Base-by-base conservation (phyloP, 1,139 yeast genomes). In the Candida sanyaensis region DNA sequence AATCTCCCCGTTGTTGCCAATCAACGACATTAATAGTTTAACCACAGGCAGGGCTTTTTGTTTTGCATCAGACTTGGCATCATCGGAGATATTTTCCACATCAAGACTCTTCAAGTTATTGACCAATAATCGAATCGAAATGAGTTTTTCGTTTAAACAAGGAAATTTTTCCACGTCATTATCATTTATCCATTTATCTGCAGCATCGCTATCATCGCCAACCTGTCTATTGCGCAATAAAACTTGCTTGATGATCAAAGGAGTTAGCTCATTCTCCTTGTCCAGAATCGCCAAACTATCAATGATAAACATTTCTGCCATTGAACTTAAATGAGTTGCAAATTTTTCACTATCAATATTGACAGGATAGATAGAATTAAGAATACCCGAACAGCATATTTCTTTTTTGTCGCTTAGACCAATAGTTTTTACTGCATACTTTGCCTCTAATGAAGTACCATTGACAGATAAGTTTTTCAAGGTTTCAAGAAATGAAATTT, bases 1-100 rank as follows among this genome's bases (percentile, higher is more conserved):
- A 27, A 91, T 77, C 59, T 91, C 97, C n/a, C 97, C 97, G 42
- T 88, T 87, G 61, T 86, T 86, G 2, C 84, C 81, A 42, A 91
- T 80, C 31, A 88, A 69, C 1, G 92, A 81, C 37, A 80, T 72
- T 39, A 90, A 72, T 37, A 89, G 67, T 55, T 86, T 88, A 51
- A 89, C 65, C 0, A 88, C 83, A 7, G 92, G 90, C 47, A 75
- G 80, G 0, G 87, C 82, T 33, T 62, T 63, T 21, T 59, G 56
- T 5, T 55, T 51, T 68, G 71, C 63, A 52, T 55, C 69, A 51
- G 69, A 47, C 61, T 59, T 45, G 58, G 65, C 61, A 5, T 65
- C 64, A 2, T 65, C 71, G 6, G 59, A 42, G 0, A 60, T 61
- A 21, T 64, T 62, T 2, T 53, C 63, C 6, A 51, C 47, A 6